phyloP scores from a whole-genome alignment of 1,139 yeast species.

The Pichia sp. region DNA sequence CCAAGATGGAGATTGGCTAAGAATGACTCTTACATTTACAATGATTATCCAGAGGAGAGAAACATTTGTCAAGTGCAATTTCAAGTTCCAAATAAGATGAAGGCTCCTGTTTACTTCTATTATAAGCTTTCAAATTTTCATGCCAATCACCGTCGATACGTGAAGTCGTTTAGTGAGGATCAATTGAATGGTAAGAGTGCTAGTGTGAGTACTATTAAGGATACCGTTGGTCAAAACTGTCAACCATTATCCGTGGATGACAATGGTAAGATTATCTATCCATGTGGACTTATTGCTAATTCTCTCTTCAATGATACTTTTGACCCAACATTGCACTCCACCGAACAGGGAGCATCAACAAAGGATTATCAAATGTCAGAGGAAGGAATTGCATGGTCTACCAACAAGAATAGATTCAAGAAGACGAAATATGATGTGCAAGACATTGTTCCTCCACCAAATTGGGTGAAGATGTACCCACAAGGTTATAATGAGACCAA shows the following conservation, averaged over 20 bases:
- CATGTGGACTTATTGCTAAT: constrained; percentile 95
- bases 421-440: constrained; percentile 64
- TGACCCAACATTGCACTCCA: constrained; percentile 36
- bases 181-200: constrained; percentile 78
- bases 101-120: constrained; percentile 70
- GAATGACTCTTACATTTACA: constrained; percentile 35
- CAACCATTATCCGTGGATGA: constrained; percentile 62
- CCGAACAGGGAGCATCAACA: constrained; percentile 36
- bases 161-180: constrained; percentile 82
- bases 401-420: constrained; percentile 71
- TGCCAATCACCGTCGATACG: constrained; percentile 93
- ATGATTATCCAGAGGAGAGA: constrained; percentile 47
- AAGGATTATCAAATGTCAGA: constrained; percentile 56
- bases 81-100: constrained; percentile 64
- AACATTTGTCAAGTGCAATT: constrained; percentile 74
- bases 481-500: constrained; percentile 81
- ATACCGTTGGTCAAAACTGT: constrained; percentile 77
- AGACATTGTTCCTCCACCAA: constrained; percentile 92
- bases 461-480: constrained; percentile 83
- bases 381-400: constrained; percentile 78
- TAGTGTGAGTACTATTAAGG: constrained; percentile 46
- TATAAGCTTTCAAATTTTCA: constrained; percentile 78
- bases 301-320: constrained; percentile 86
- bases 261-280: constrained; percentile 58
- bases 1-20: constrained; percentile 65